Base-by-base conservation (phyloP, 768 basidiomycete genomes). In the Rhodotorula toruloides region DNA sequence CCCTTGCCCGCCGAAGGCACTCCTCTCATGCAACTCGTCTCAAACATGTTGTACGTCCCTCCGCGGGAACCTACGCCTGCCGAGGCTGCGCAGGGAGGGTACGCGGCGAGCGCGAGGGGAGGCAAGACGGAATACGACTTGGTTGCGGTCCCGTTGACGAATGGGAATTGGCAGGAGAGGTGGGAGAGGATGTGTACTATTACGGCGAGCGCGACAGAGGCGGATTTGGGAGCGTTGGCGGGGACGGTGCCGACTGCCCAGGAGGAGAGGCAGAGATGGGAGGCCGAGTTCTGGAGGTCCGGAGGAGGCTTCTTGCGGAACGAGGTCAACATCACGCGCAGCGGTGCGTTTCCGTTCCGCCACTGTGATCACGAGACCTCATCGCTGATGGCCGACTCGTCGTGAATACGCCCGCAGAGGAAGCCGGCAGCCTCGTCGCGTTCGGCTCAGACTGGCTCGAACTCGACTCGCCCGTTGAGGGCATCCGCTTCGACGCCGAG, bases 391-490 rank as follows among this genome's bases (percentile, higher is more conserved):
- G n/a, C n/a, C n/a, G n/a, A 10, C 17, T 17, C 14, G 7, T 44
- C 31, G 54, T 53, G 42, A 21, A 11, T 34, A 29, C 2, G 5
- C 73, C 84, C 85, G 16, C 85, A 74, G 76, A 76, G 71, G 80
- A 81, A 65, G 77, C 79, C 17, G 77, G 76, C 29, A 70, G 73
- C 22, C 63, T 88, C 43, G 84, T 89, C 21, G 87, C 82, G 9
- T 83, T 96, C 76, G 82, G 89, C 13, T 91, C 92, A 4, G 90
- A 93, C 61, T 99, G 96, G 96, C 82, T 99, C 6, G 91, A 96
- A 77, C 81, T 99, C 44, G 96, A 99, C 78, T 87, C 90, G 13
- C 80, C 84, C 1, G 92, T 97, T 77, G 90, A 91, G 73, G 91
- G 93, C 82, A 86, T 98, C 59, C 85, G 96, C 50, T 90, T 94